Evolutionary conservation across 192 early-diverging fungal genomes (phyloP).

Genomic region (Umbelopsis sp.): DNA sequence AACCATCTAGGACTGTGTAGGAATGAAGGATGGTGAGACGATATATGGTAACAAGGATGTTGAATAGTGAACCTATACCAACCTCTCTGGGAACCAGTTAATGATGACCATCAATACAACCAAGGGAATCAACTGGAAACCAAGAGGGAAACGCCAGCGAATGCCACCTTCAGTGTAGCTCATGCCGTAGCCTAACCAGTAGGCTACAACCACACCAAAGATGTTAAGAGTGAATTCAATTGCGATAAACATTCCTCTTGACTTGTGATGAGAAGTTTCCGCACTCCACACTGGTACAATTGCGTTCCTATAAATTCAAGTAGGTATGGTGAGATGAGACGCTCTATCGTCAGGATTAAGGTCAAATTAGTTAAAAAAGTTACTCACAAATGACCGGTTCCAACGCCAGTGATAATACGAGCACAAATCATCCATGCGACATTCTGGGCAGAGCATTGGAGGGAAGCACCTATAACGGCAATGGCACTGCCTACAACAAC

Average conservation of each 20-base stretch:
- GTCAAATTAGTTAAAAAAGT: background rate
- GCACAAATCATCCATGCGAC: conserved; percentile 32
- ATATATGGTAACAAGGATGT: background rate
- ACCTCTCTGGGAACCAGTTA: conserved; percentile 31
- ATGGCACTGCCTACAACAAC: conserved; percentile 22
- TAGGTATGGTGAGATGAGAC: background rate
- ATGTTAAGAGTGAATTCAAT: conserved; percentile 37
- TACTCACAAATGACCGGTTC: conserved; percentile 33
- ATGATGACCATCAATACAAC: conserved; percentile 23
- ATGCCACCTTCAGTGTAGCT: conserved; percentile 27
- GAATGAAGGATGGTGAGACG: background rate
- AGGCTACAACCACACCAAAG: conserved; percentile 37
- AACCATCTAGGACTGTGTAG: conserved; percentile 19
- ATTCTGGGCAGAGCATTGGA: conserved; percentile 35
- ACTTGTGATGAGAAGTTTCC: conserved; percentile 31
- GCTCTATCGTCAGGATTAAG: background rate
- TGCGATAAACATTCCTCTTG: conserved; percentile 29
- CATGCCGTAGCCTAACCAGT: conserved; percentile 33
- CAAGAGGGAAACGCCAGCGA: conserved; percentile 33
- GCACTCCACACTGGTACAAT: conserved; percentile 38
- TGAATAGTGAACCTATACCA: background rate
- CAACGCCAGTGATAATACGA: conserved; percentile 33
- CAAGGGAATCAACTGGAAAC: conserved; percentile 32
- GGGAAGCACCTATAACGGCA: conserved; percentile 27
- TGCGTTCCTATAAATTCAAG: conserved; percentile 25